Evolutionary conservation across 2,329 filamentous ascomycete species (phyloP), one percentile per base, ranked within the genome.

Genomic region (Ophiocordyceps polyrhachis-furcata): DNA sequence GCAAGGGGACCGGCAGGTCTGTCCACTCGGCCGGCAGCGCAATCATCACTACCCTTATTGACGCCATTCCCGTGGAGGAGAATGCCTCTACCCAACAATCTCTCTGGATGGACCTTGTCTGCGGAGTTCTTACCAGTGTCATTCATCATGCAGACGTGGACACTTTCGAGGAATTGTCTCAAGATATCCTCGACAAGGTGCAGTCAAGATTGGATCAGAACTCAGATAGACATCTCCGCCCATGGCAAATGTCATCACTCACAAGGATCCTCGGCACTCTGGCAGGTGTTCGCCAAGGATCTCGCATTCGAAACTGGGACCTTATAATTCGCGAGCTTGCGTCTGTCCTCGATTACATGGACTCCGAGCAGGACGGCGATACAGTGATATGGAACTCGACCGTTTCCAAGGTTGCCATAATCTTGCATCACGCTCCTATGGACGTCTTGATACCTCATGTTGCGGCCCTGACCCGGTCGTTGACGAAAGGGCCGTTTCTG

Each of bases 251-350:
- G 8, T 60, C 70, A 9, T 59, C 77, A 40, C 66, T 71, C 44
- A 55, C 76, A 29, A 64, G 67, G 47, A 65, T 89, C 15, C 63
- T 94, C 5, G 81, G 83, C 28, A 73, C 80, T 1, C 64, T 81
- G 40, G 70, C 75, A n/a, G 81, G 82, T 38, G 87, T 91, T n/a
- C 75, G 89, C 41, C 87, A 82, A 58, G 91, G 87, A 14, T 70
- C 70, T 38, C 74, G 89, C 50, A 70, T 96, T 29, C 66, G 62
- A 12, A 68, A 82, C 49, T 98, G 91, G 91, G 65, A 69, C 43
- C 56, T 63, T 2, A 59, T 91, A 12, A 66, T 88, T 35, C 66
- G 71, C 48, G 66, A 63, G 21, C 60, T 81, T 40, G 64, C 70
- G 13, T 62, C 64, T 43, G 64, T 76, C 47, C 62, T 85, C 11